Evolutionary conservation across 768 basidiomycete genomes (phyloP), one percentile per base, ranked within the genome.

Genomic region (Boletus bicolor): DNA sequence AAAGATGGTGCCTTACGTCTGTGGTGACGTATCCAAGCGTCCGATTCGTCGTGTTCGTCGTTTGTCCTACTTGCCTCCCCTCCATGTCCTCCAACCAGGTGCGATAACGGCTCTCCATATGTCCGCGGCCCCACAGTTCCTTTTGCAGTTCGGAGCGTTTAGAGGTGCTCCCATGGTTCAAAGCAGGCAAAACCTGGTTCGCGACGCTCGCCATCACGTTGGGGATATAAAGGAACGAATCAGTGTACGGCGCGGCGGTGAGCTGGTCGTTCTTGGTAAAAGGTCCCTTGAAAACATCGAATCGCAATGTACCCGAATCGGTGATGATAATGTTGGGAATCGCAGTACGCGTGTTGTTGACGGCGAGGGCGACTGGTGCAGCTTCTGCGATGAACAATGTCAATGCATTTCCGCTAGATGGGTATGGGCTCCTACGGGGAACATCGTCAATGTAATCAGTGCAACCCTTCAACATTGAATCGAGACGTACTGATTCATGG

Each of bases 241-340:
- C 83, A 0, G 73, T 68, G 65, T 87, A 93, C 0, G 91, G 89
- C 7, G 82, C 84, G 2, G 82, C 81, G 0, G 88, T 88, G 44
- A 92, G 78, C 61, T 91, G 85, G 68, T 93, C 90, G 66, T 92
- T 89, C 68, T 83, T 83, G 32, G 86, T 87, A 73, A 93, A 93
- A 3, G 82, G 64, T 2, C 91, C 91, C 2, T 77, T 61, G 64
- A 82, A 84, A 49, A 91, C 68, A 61, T 87, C 80, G 71, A 83
- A 90, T 48, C 89, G 82, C 62, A 83, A 75, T 11, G 77, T 81
- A 12, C 81, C 86, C 1, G 86, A 80, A 70, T 87, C 84, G 50
- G 76, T 72, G 55, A 91, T 81, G 67, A 87, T 80, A 60, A 89
- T 73, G 59, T 79, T 84, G 35, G 87, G 84, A 46, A 82, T 79